These are phyloP conservation scores for Podaxis sp. DNA, from an alignment of 768 basidiomycete genomes.

Conservation along the genomic window DNA sequence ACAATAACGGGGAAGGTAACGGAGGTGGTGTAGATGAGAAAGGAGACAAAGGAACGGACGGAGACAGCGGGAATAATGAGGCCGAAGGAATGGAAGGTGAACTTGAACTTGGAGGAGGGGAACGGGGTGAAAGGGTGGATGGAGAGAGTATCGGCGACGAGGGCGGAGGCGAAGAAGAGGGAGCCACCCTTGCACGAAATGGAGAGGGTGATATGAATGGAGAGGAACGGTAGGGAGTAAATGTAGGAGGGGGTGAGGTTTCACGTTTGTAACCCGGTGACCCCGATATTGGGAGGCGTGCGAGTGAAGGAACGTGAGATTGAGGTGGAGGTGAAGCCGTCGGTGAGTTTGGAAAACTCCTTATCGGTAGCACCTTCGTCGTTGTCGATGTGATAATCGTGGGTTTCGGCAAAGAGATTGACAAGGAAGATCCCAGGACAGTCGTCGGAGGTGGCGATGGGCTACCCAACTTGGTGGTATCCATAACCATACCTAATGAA, in stretches of 20 bases:
- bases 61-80: background rate
- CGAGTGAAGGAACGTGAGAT: background rate
- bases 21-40: background rate
- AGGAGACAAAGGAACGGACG: background rate
- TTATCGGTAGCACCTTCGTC: constrained; percentile 1
- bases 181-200: background rate
- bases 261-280: constrained; percentile 6
- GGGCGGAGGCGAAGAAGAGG: background rate
- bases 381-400: background rate
- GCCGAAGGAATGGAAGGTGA: background rate
- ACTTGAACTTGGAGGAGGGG: background rate
- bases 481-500: constrained; percentile 9
- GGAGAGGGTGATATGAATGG: background rate
- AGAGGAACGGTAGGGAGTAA: background rate
- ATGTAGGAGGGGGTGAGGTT: background rate
- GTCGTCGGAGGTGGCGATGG: background rate
- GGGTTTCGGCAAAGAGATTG: background rate
- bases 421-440: background rate
- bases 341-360: constrained; percentile 3
- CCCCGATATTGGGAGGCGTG: constrained; percentile 5
- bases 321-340: background rate
- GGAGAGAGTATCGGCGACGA: background rate
- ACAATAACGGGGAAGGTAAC: background rate
- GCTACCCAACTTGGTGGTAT: constrained; percentile 9
- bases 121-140: background rate